A percentile compares a stretch with the other conserved stretches of the same genome.
phyloP scores from a whole-genome alignment of 345 rosid species.

The Theobroma cacao region DNA sequence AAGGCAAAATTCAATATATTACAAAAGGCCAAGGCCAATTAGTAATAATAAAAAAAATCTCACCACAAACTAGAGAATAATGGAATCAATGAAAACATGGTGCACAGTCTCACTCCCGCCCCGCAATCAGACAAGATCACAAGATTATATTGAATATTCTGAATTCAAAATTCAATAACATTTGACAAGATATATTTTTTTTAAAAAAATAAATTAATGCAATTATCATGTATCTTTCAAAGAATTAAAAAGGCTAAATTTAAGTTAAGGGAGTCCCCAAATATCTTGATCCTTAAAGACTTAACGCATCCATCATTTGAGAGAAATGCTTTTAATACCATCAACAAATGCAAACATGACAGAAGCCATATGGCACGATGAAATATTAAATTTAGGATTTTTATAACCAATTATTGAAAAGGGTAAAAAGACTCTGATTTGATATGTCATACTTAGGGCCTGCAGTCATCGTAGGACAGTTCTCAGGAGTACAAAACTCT shows the following conservation, averaged over 20 bases:
- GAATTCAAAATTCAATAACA: not conserved
- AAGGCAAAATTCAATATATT: not conserved
- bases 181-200: not conserved
- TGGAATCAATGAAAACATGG: not conserved
- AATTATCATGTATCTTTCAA: not conserved
- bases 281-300: not conserved
- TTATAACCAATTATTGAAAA: not conserved
- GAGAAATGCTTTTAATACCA: not conserved
- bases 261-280: not conserved
- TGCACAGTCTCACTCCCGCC: not conserved
- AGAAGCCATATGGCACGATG: not conserved
- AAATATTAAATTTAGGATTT: not conserved
- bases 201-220: not conserved
- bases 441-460: conserved; percentile 85
- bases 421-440: conserved; percentile 8
- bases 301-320: conserved; percentile 11
- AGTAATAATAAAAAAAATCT: not conserved
- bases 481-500: conserved; percentile 94
- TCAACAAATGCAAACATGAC: not conserved
- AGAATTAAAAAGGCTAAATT: not conserved
- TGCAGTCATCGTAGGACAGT: conserved; percentile 98
- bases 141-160: not conserved
- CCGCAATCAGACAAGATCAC: not conserved
- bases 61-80: not conserved
- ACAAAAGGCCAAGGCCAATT: not conserved